Evolutionary conservation across 2,329 filamentous ascomycete species (phyloP).

Genomic region (Ophiocordyceps camponoti-leonardi): DNA sequence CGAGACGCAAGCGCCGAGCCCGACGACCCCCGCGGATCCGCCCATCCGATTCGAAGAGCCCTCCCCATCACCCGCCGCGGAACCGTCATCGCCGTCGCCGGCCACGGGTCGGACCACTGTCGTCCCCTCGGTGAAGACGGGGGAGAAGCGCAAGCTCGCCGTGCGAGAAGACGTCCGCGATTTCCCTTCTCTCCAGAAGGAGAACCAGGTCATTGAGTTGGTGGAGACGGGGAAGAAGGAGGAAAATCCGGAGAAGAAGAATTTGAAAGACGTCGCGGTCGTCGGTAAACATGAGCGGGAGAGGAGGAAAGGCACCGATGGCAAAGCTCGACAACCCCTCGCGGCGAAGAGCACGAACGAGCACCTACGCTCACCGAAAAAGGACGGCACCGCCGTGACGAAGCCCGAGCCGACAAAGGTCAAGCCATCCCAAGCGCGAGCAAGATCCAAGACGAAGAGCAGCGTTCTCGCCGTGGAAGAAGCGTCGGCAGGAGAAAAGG

Average conservation of each 20-base stretch:
- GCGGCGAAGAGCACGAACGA: slow-evolving; percentile 43
- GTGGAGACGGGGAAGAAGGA: slow-evolving; percentile 12
- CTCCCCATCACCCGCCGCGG: neutral
- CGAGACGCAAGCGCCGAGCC: slow-evolving; percentile 6
- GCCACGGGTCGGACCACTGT: neutral
- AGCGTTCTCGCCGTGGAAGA: slow-evolving; percentile 6
- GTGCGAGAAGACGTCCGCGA: slow-evolving; percentile 33
- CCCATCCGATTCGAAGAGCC: slow-evolving; percentile 8
- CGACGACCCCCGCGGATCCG: slow-evolving; percentile 12
- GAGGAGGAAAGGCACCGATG: slow-evolving; percentile 9
- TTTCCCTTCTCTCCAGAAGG: neutral
- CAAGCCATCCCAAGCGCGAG: slow-evolving; percentile 10
- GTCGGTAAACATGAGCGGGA: slow-evolving; percentile 23
- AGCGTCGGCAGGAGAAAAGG: slow-evolving; percentile 2
- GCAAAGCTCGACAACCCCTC: slow-evolving; percentile 27
- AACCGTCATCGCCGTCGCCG: slow-evolving; percentile 7
- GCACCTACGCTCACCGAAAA: slow-evolving; percentile 40
- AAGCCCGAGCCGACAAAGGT: slow-evolving; percentile 10
- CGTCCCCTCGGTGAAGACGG: slow-evolving; percentile 19
- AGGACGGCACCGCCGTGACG: slow-evolving; percentile 12
- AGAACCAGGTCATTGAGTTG: slow-evolving; percentile 1
- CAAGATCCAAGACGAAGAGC: slow-evolving; percentile 12
- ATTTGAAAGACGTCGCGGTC: slow-evolving; percentile 27
- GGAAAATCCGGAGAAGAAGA: slow-evolving; percentile 21
- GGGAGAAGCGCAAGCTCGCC: slow-evolving; percentile 41